Percentiles rank a stretch among this genome's conserved stretches.
Conservation (phyloP, 2,329 filamentous ascomycete genomes). For the Xylariaceae sp. region DNA sequence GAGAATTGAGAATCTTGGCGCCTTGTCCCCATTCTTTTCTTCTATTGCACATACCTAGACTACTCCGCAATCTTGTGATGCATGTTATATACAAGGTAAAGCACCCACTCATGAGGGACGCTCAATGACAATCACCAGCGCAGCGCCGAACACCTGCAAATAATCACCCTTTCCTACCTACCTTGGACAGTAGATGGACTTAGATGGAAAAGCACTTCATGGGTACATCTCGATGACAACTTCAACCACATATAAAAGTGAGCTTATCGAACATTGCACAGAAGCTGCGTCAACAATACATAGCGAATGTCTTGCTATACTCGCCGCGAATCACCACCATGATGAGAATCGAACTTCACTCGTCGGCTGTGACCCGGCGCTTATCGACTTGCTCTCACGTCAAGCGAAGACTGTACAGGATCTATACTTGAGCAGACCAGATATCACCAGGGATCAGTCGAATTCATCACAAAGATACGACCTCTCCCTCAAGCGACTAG, state of each 20-base stretch:
- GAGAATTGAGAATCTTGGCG: no score
- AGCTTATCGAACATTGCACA: constrained; percentile 23
- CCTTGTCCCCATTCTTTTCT: no score
- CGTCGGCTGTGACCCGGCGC: constrained; percentile 23
- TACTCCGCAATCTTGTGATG: no score
- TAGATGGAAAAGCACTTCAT: no score
- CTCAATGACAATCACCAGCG: no score
- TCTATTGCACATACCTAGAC: no score
- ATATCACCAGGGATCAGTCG: not conserved
- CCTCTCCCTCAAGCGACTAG: constrained; percentile 40
- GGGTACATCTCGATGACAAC: constrained; percentile 3
- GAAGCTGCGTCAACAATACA: constrained; percentile 21
- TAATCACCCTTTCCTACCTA: no score
- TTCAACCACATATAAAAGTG: not conserved
- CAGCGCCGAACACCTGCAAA: no score
- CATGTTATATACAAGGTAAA: no score
- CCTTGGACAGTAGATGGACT: no score
- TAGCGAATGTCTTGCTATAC: constrained; percentile 22
- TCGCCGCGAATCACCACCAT: constrained; percentile 7
- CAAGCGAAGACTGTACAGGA: constrained; percentile 18
- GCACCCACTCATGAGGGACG: no score
- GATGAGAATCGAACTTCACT: constrained; percentile 10
- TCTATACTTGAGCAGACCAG: constrained; percentile 1
- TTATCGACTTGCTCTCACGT: constrained; percentile 26
- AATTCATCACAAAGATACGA: constrained; percentile 6